These are phyloP conservation scores for Clavulina sp. DNA, from an alignment of 768 basidiomycete species.

Conservation along the genomic window DNA sequence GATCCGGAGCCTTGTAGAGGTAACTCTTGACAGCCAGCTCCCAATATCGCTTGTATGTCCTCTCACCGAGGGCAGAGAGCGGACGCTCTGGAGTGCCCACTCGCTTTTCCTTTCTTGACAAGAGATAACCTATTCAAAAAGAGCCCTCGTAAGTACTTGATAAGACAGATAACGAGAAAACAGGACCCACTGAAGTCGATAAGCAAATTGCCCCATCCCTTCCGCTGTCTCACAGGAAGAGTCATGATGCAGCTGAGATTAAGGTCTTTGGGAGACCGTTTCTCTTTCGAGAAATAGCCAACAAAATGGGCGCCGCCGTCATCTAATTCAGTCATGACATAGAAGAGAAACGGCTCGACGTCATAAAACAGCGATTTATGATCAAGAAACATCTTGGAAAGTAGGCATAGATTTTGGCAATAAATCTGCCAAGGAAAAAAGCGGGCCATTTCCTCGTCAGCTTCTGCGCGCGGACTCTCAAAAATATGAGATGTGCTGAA, in stretches of 20 bases:
- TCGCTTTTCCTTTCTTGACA: constrained; percentile 88
- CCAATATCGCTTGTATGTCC: constrained; percentile 97
- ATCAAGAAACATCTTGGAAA: constrained; percentile 98
- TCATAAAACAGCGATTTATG: constrained; percentile 99
- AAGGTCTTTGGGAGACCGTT: constrained; percentile 85
- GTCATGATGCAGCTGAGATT: constrained; percentile 99
- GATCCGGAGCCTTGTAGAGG: constrained; percentile 38
- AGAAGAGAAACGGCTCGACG: constrained; percentile 97
- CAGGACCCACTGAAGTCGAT: constrained; percentile 90
- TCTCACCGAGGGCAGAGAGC: constrained; percentile 74
- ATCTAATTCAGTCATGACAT: constrained; percentile 88
- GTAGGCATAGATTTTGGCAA: constrained; percentile 92
- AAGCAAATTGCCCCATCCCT: constrained; percentile 91
- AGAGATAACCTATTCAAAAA: constrained; percentile 54
- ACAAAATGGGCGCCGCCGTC: constrained; percentile 85
- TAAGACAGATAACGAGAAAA: neutral
- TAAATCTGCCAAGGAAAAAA: constrained; percentile 49
- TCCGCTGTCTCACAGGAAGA: constrained; percentile 79
- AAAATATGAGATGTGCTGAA: neutral
- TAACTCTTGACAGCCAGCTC: constrained; percentile 72
- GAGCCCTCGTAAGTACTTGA: neutral
- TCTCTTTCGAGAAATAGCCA: constrained; percentile 98
- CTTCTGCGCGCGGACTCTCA: neutral
- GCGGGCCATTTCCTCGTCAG: neutral
- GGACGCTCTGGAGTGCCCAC: constrained; percentile 92